A percentile compares a stretch with the other conserved stretches of the same genome.
phyloP scores from a whole-genome alignment of 306 rosid species.

The Bauhinia variegata region DNA sequence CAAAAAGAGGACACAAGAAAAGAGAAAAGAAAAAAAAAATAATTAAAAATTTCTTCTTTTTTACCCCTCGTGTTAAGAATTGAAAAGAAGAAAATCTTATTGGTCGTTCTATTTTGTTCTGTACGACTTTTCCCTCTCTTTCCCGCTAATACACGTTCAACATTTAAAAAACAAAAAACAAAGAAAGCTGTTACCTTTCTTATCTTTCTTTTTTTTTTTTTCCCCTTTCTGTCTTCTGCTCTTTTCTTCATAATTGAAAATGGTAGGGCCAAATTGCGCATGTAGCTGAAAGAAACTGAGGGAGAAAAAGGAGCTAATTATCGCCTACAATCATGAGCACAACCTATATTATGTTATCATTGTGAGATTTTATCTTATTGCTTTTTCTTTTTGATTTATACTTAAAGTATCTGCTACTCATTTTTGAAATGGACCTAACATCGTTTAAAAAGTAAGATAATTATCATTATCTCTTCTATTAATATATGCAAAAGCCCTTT shows the following conservation, averaged over 20 bases:
- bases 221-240: neutral
- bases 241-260: neutral
- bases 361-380: no score
- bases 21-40: neutral
- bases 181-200: neutral
- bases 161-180: neutral
- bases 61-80: neutral
- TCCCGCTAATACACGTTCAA: neutral
- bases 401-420: no score
- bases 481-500: no score
- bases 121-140: no score
- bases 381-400: no score
- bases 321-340: neutral
- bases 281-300: neutral
- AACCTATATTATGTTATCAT: no score
- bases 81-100: neutral
- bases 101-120: neutral
- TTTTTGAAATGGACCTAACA: no score
- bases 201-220: neutral
- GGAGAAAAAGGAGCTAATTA: neutral
- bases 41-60: neutral
- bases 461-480: no score
- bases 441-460: no score
- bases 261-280: slow-evolving; percentile 18
- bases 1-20: neutral